Conservation (phyloP, 202 grass and related monocot species). For the Tripidium arundinaceum region DNA sequence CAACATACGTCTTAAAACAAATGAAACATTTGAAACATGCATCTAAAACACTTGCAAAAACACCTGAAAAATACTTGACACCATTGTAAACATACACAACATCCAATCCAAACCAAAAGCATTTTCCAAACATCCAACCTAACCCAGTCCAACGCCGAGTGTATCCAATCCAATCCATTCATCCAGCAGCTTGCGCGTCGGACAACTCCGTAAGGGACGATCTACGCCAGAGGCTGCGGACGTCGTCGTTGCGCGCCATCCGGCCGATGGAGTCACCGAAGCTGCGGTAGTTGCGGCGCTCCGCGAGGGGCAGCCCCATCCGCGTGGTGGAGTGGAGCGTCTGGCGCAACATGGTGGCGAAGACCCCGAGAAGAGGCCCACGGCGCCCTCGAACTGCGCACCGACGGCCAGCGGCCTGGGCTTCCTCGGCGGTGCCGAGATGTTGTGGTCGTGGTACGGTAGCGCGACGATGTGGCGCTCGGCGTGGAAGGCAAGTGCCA, state of each 20-base stretch:
- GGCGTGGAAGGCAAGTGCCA: conserved; percentile 61
- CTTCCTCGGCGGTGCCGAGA: conserved; percentile 29
- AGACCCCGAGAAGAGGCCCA: conserved; percentile 77
- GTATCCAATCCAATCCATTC: too few species aligned
- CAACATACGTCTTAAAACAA: too few species aligned
- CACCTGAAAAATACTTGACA: too few species aligned
- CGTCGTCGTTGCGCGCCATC: conserved; percentile 63
- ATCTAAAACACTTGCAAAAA: too few species aligned
- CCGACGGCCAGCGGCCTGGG: conserved; percentile 74
- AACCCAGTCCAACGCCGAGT: too few species aligned
- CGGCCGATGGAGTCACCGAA: conserved; percentile 69
- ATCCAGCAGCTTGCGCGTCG: too few species aligned
- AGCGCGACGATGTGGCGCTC: conserved; percentile 26
- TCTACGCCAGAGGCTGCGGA: conserved; percentile 82
- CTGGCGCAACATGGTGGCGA: conserved; percentile 87
- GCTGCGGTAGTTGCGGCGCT: conserved; percentile 75
- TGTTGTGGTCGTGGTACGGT: conserved; percentile 27
- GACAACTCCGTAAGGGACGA: conserved; percentile 79
- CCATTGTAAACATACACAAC: too few species aligned
- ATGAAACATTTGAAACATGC: too few species aligned
- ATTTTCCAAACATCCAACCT: too few species aligned
- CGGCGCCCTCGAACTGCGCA: conserved; percentile 71
- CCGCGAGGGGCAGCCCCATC: conserved; percentile 80
- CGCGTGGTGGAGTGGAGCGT: conserved; percentile 97
- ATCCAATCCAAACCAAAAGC: too few species aligned